Evolutionary conservation across 176 grass and related monocot species (phyloP).

Genomic region (Leersia perrieri): DNA sequence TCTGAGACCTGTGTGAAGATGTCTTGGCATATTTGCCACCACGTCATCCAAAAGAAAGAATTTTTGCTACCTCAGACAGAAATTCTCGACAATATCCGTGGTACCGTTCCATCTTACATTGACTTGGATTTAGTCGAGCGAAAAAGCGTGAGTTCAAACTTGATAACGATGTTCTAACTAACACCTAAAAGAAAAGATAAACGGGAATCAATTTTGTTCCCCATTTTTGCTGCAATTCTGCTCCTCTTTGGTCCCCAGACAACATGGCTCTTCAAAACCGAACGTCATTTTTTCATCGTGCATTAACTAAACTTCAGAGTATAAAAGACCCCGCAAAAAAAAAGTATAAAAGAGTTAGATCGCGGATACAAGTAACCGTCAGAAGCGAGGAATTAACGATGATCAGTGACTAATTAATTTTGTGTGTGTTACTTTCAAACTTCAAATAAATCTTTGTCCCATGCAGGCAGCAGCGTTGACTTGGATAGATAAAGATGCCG

Average conservation of each 20-base stretch:
- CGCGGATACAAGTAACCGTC: too few species aligned
- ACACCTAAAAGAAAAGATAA: neutral
- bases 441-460: neutral
- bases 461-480: neutral
- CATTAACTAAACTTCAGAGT: too few species aligned
- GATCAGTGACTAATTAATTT: too few species aligned
- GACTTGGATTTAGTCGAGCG: neutral
- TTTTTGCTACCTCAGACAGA: neutral
- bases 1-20: too few species aligned
- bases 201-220: neutral
- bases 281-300: too few species aligned
- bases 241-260: neutral
- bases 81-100: neutral
- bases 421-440: neutral
- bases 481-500: neutral
- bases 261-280: neutral
- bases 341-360: neutral
- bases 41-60: neutral
- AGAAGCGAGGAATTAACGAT: too few species aligned
- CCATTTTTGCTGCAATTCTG: neutral
- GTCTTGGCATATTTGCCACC: neutral
- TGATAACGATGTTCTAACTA: neutral
- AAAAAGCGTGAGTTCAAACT: constrained; percentile 30
- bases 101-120: neutral
- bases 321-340: too few species aligned